These are phyloP conservation scores for Xylaria acuta DNA, from an alignment of 495 filamentous ascomycete genomes.

Conservation along the genomic window DNA sequence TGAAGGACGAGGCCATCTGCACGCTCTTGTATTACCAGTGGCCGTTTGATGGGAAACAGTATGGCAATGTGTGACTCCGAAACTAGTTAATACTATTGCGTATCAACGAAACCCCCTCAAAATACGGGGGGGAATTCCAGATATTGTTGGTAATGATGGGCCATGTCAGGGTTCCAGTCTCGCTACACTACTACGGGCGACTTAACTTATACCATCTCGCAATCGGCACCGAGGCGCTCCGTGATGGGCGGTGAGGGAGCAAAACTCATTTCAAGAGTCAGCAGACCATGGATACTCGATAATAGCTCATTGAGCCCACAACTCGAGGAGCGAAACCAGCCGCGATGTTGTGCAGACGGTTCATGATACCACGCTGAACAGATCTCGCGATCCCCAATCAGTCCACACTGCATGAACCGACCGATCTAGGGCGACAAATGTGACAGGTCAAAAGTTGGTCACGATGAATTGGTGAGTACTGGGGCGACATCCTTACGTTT, in stretches of 20 bases:
- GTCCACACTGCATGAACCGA: constrained; percentile 24
- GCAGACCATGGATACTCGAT: background rate
- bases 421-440: constrained; percentile 13
- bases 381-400: constrained; percentile 20
- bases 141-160: constrained; percentile 5
- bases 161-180: constrained; percentile 3
- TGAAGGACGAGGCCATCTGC: background rate
- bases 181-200: background rate
- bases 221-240: background rate
- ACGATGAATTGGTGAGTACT: constrained; percentile 3
- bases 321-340: background rate
- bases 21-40: background rate
- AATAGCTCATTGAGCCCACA: background rate
- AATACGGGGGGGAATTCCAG: background rate
- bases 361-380: constrained; percentile 15
- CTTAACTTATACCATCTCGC: constrained; percentile 3
- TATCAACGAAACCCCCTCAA: background rate
- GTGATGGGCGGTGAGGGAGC: constrained; percentile 18
- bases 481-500: too few relatives aligned
- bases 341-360: constrained; percentile 18
- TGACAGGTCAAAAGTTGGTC: constrained; percentile 10
- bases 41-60: background rate
- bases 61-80: background rate
- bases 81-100: background rate
- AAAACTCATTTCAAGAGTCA: background rate